Evolutionary conservation across 768 basidiomycete species (phyloP).

Genomic region (Amanita phalloides): DNA sequence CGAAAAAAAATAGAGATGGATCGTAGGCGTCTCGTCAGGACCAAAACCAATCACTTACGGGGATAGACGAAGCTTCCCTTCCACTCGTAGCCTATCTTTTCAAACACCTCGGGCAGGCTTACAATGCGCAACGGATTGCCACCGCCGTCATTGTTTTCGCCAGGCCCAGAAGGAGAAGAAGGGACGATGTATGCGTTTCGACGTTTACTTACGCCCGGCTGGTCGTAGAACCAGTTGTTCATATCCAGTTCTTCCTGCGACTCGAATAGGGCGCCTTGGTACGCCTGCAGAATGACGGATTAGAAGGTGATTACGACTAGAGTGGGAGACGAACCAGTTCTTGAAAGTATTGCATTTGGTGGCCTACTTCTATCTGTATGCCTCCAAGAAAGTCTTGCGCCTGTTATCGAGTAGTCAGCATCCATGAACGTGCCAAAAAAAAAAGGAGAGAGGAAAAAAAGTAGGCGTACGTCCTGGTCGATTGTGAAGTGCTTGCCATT

Average conservation of each 20-base stretch:
- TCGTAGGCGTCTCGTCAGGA: background rate
- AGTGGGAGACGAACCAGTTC: conserved; percentile 41
- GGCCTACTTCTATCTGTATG: conserved; percentile 48
- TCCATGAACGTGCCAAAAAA: background rate
- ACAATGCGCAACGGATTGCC: conserved; percentile 29
- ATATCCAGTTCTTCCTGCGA: conserved; percentile 35
- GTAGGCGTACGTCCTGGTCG: conserved; percentile 38
- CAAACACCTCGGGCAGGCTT: conserved; percentile 46
- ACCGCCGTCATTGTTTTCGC: conserved; percentile 13
- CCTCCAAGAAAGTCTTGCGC: conserved; percentile 52
- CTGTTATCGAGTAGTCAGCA: background rate
- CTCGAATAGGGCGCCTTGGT: conserved; percentile 46
- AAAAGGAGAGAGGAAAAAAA: background rate
- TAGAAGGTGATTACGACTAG: background rate
- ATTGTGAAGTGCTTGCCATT: conserved; percentile 77
- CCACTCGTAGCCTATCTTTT: conserved; percentile 26
- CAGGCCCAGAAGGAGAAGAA: conserved; percentile 31
- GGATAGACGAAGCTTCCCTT: conserved; percentile 6
- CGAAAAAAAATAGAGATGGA: background rate
- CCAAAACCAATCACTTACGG: conserved; percentile 6
- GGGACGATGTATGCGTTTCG: conserved; percentile 75
- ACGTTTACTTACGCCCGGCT: conserved; percentile 57
- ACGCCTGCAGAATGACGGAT: conserved; percentile 32
- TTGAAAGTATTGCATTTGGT: conserved; percentile 61
- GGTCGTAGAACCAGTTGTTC: conserved; percentile 81